A percentile compares a stretch with the other conserved stretches of the same genome.
These are phyloP conservation scores for Phytomonas sp. DNA, from an alignment of 208 protist genomes.

Conservation along the genomic window DNA sequence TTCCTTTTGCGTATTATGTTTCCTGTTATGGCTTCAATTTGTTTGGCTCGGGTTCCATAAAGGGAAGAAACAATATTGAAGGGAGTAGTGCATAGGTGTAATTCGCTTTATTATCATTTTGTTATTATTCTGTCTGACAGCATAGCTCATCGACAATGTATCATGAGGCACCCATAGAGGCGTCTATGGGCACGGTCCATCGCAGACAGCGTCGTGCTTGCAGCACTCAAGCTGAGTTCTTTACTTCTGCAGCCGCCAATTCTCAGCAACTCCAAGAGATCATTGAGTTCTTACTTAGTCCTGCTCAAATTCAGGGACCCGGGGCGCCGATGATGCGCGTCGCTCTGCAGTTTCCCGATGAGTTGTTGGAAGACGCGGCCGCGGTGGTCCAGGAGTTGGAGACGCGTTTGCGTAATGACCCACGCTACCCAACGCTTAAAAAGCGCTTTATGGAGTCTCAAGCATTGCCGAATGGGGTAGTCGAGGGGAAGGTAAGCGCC, in stretches of 20 bases:
- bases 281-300: slow-evolving; percentile 16
- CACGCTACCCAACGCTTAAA: slow-evolving; percentile 15
- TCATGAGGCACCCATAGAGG: slow-evolving; percentile 55
- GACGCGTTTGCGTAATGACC: slow-evolving; percentile 23
- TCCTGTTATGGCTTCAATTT: neutral
- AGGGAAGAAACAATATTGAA: neutral
- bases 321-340: slow-evolving; percentile 19
- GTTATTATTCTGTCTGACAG: slow-evolving; percentile 11
- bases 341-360: slow-evolving; percentile 88
- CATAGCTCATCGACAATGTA: slow-evolving; percentile 35
- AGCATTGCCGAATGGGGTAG: neutral
- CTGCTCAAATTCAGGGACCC: neutral
- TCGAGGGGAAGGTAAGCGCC: neutral
- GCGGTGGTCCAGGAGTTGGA: slow-evolving; percentile 47
- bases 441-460: slow-evolving; percentile 9
- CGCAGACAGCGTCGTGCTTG: slow-evolving; percentile 17
- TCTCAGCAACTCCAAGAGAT: slow-evolving; percentile 23
- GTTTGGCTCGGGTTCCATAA: neutral
- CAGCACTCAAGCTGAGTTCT: neutral
- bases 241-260: neutral
- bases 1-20: neutral
- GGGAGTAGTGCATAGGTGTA: neutral
- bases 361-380: slow-evolving; percentile 62
- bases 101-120: slow-evolving; percentile 7
- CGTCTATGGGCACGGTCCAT: slow-evolving; percentile 28